Evolutionary conservation across 345 rosid genomes (phyloP).

Genomic region (Leavenworthia alabamica): DNA sequence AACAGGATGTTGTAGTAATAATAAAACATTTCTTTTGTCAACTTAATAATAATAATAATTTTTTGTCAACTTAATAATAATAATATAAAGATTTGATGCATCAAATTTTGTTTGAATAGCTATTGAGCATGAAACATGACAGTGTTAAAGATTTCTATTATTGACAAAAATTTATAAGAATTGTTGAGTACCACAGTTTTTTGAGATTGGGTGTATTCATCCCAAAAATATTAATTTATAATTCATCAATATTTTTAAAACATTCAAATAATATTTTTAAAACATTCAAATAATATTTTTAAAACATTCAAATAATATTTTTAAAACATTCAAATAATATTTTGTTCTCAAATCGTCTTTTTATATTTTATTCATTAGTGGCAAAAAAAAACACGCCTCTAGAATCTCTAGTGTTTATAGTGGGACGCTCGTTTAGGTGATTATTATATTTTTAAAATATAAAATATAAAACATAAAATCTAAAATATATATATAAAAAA

Average conservation of each 20-base stretch:
- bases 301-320: not conserved
- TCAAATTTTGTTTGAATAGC: not conserved
- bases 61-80: no score
- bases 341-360: not conserved
- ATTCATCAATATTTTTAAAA: not conserved
- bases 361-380: not conserved
- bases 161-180: not conserved
- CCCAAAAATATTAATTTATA: not conserved
- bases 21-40: no score
- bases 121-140: slow-evolving; percentile 9
- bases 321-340: not conserved
- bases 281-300: not conserved
- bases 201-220: not conserved
- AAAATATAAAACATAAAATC: not conserved
- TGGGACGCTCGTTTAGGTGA: slow-evolving; percentile 24
- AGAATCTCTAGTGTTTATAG: slow-evolving; percentile 9
- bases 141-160: not conserved
- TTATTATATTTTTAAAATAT: no score
- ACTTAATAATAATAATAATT: no score
- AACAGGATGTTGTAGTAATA: not conserved
- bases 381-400: not conserved
- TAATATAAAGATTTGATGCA: not conserved
- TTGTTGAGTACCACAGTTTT: not conserved
- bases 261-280: no score
- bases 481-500: no score